Percentiles rank a stretch among this genome's conserved stretches.
These are phyloP conservation scores for Cladophialophora immunda DNA, from an alignment of 2,329 filamentous ascomycete genomes.

Conservation along the genomic window DNA sequence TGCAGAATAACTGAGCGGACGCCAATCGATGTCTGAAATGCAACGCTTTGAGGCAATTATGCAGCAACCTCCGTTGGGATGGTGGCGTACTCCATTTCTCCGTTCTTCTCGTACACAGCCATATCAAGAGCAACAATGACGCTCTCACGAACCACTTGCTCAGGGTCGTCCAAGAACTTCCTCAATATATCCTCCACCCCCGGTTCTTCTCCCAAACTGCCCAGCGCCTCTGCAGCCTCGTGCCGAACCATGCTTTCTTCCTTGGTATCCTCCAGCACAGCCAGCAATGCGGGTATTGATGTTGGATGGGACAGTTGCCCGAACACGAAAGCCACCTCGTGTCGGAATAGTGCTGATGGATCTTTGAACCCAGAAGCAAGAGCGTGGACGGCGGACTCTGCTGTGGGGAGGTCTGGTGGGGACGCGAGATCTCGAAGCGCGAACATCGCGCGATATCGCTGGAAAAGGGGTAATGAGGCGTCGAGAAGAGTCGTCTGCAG, in stretches of 20 bases:
- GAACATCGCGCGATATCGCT: constrained; percentile 98
- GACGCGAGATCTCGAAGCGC: constrained; percentile 93
- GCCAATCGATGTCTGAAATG: constrained; percentile 24
- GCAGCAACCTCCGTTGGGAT: constrained; percentile 63
- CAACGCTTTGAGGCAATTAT: constrained; percentile 14
- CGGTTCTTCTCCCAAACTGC: constrained; percentile 90
- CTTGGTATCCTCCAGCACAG: constrained; percentile 76
- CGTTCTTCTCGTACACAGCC: constrained; percentile 93
- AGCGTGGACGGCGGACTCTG: constrained; percentile 83
- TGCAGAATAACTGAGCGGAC: constrained; percentile 48
- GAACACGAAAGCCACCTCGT: constrained; percentile 98
- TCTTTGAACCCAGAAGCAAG: constrained; percentile 87
- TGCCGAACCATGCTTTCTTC: constrained; percentile 98
- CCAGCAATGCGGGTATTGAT: constrained; percentile 89
- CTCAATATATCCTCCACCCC: constrained; percentile 88
- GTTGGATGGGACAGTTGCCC: constrained; percentile 95
- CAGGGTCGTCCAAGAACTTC: constrained; percentile 85
- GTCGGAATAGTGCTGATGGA: constrained; percentile 89
- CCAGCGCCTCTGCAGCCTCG: constrained; percentile 94
- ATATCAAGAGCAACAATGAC: constrained; percentile 96
- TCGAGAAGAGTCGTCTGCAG: constrained; percentile 82
- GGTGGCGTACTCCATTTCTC: constrained; percentile 88
- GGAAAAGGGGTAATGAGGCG: constrained; percentile 79
- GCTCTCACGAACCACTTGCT: constrained; percentile 93
- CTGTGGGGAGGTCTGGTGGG: constrained; percentile 88